Base-by-base conservation (phyloP, 192 early-diverging fungal species). In the Linnemannia schmuckeri region DNA sequence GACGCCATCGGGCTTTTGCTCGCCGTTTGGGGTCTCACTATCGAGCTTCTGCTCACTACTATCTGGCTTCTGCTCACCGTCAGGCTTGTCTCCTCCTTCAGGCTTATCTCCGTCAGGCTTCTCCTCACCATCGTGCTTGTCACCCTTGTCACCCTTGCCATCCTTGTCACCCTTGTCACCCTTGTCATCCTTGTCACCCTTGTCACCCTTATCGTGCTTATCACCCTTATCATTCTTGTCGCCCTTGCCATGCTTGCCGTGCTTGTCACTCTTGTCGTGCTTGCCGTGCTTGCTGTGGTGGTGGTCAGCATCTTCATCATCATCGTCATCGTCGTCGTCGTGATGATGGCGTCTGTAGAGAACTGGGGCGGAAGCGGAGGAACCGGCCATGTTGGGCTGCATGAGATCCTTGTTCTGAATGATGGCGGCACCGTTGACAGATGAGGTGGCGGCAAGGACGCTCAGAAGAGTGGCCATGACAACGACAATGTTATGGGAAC, bases 261-360 rank as follows among this genome's bases (percentile, higher is more conserved):
- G 20, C 15, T 57, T 57, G 22, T n/a, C 35, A 27, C 22, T 12
- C 38, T 76, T 76, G 33, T 33, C 73, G 17, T 76, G 22, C 57
- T 61, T 61, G 22, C n/a, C n/a, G 27, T 13, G 13, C 9, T 46
- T 46, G 44, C 44, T 12, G 44, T 46, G 44, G 33, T 61, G 54
- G 49, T 73, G 9, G 13, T 70, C 44, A n/a, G 68, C 75, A 13
- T 41, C 54, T 9, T 72, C 22, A 22, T 74, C 47, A 20, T 77
- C 44, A 3, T 73, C 54, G 57, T 57, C 52, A 24, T 71, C 6
- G 35, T 40, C 52, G 13, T 57, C 15, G 4, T 70, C 46, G 33
- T 68, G 40, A 37, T 80, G 42, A 52, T 74, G 76, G 76, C 82
- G 82, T 49, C 76, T 76, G 63, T 69, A 74, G 44, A 83, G 22